Base-by-base conservation (phyloP, 176 grass and related monocot genomes). In the Musa schizocarpa region DNA sequence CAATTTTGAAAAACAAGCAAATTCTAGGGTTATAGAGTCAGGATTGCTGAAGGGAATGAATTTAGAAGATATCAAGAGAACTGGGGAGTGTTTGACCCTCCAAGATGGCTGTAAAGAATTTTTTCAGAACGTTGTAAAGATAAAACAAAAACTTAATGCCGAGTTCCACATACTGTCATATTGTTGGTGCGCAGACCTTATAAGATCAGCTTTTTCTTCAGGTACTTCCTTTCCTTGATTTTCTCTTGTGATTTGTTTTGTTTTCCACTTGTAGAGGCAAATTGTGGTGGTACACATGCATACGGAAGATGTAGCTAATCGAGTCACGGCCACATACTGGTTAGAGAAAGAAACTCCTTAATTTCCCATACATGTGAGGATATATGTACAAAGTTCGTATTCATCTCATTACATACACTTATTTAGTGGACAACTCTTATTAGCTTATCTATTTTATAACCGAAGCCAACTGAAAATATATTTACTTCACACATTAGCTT, bases 141-240 rank as follows among this genome's bases (percentile, higher is more conserved):
- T 68, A 86, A 94, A 83, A 78, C 81, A 86, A 25, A 77, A 81
- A 17, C 75, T 72, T 54, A 80, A 89, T 66, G 78, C 91, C 11
- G 88, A 94, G 91, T 73, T 99, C 49, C 95, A 99, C 77, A 77
- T 99, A 94, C 95, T 99, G 80, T 94, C 95, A 56, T 94, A 91
- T 83, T 99, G 95, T 63, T 94, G 95, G 95, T 99, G 95, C 81
- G 91, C 83, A 26, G 95, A 99, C 23, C 95, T 99, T 71, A 99
- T 99, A 63, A 88, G 91, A 63, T 99, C 95, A 16, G 73, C 76
- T 14, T 94, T 99, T 86, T 89, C 86, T 75, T 89, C 95, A 92
- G 95, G 95, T 99, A 89, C 68, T 70, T 57, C 72, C 19, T 81
- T 19, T 56, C 65, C 72, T 75, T 73, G 16, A 23, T 74, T 54